A percentile compares a stretch with the other conserved stretches of the same genome.
Evolutionary conservation across 1,284 basidiomycete genomes (phyloP).

Genomic region (Thelephora terrestris): DNA sequence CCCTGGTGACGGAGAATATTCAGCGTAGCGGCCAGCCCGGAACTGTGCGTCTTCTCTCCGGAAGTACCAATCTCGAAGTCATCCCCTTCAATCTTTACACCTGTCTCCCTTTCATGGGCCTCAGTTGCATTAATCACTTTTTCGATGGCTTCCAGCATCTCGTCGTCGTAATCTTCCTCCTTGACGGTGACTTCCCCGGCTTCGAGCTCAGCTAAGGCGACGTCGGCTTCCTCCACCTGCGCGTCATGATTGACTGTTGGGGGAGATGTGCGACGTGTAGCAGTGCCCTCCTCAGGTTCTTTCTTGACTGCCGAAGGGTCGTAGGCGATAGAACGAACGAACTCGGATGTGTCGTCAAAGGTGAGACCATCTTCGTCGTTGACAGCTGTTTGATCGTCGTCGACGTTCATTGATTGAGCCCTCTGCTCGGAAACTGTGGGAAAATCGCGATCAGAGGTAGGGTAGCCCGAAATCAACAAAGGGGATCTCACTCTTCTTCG

Average conservation of each 20-base stretch:
- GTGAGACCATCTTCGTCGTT: conserved; percentile 51
- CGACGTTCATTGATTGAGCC: conserved; percentile 40
- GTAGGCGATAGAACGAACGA: conserved; percentile 81
- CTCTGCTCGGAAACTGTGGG: conserved; percentile 57
- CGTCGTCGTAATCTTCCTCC: conserved; percentile 66
- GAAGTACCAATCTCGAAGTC: conserved; percentile 47
- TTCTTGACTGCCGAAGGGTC: conserved; percentile 45
- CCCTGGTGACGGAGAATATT: conserved; percentile 88
- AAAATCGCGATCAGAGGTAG: conserved; percentile 7
- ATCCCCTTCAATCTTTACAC: conserved; percentile 19
- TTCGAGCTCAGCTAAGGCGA: conserved; percentile 64
- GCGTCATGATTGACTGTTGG: conserved; percentile 32
- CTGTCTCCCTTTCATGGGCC: conserved; percentile 35
- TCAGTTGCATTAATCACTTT: conserved; percentile 51
- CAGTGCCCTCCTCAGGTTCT: conserved; percentile 27
- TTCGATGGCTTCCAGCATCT: conserved; percentile 68
- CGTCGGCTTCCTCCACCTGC: conserved; percentile 51
- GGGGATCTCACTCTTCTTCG: conserved; percentile 56
- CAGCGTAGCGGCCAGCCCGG: conserved; percentile 84
- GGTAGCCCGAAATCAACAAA: neutral
- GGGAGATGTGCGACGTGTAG: conserved; percentile 14
- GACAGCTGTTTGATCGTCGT: conserved; percentile 43
- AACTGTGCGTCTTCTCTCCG: conserved; percentile 61
- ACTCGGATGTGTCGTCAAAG: conserved; percentile 97
- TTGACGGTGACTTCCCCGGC: conserved; percentile 70